Conservation (phyloP, 1,284 basidiomycete genomes). For the Fomitopsis pinicola region DNA sequence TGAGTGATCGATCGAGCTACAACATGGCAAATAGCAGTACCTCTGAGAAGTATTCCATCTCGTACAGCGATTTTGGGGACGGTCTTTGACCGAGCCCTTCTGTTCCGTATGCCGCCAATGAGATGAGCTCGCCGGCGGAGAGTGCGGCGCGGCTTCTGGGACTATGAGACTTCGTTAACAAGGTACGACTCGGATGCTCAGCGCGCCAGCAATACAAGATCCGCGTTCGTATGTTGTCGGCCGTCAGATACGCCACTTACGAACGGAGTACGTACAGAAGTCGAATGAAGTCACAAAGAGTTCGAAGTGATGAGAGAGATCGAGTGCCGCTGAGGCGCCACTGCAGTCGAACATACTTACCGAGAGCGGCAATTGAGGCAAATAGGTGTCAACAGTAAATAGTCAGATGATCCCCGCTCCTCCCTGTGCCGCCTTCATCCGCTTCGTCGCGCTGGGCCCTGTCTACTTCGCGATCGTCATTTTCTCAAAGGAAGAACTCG, state of each 20-base stretch:
- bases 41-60: conserved; percentile 52
- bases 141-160: too few relatives aligned
- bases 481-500: not conserved
- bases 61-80: not conserved
- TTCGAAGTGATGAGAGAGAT: not conserved
- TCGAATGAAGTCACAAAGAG: not conserved
- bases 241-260: not conserved
- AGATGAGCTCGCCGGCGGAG: too few relatives aligned
- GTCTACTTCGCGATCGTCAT: not conserved
- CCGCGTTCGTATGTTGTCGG: not conserved
- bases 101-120: too few relatives aligned
- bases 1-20: not conserved
- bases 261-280: not conserved
- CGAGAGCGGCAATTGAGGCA: not conserved
- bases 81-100: not conserved
- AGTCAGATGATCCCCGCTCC: not conserved
- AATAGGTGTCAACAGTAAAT: not conserved
- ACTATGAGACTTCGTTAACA: too few relatives aligned
- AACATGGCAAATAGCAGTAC: conserved; percentile 27
- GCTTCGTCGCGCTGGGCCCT: not conserved
- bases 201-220: not conserved
- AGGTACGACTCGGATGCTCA: too few relatives aligned
- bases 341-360: conserved; percentile 9
- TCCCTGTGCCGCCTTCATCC: not conserved
- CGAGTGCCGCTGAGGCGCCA: not conserved